phyloP scores from a whole-genome alignment of 495 filamentous ascomycete species.

The Penicillium simplicissimum region DNA sequence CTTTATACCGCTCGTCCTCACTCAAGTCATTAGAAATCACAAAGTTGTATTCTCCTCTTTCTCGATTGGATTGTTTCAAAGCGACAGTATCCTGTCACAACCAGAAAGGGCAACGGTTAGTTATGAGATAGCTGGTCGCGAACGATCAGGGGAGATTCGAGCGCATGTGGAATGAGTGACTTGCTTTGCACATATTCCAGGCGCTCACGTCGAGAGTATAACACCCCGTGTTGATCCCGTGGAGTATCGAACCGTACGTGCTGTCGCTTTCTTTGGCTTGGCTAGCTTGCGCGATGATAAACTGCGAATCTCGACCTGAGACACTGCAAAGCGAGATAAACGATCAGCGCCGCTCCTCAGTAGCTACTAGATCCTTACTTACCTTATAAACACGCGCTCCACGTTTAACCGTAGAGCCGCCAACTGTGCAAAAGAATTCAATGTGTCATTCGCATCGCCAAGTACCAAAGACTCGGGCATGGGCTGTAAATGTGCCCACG shows the following conservation, averaged over 20 bases:
- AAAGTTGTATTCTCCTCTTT: slow-evolving; percentile 32
- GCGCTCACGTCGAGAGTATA: slow-evolving; percentile 38
- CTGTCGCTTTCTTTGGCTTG: slow-evolving; percentile 39
- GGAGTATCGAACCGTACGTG: background rate
- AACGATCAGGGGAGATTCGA: background rate
- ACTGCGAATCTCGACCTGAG: slow-evolving; percentile 58
- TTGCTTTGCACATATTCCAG: slow-evolving; percentile 48
- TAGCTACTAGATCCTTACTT: slow-evolving; percentile 8
- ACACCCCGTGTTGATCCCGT: slow-evolving; percentile 42
- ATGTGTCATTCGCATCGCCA: slow-evolving; percentile 52
- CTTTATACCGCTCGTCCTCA: slow-evolving; percentile 42
- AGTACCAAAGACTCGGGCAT: slow-evolving; percentile 28
- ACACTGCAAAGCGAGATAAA: slow-evolving; percentile 37
- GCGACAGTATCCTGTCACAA: slow-evolving; percentile 28
- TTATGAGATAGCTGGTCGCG: background rate
- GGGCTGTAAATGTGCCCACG: slow-evolving; percentile 2
- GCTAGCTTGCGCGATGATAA: slow-evolving; percentile 57
- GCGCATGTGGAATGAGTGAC: slow-evolving; percentile 2
- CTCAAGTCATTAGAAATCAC: slow-evolving; percentile 41
- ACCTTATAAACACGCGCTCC: slow-evolving; percentile 48
- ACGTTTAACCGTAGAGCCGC: slow-evolving; percentile 51
- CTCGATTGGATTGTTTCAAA: slow-evolving; percentile 37
- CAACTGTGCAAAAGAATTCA: slow-evolving; percentile 53
- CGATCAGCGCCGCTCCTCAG: background rate
- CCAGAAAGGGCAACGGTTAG: background rate